Conservation (phyloP, 345 rosid species). For the Acer campestre region DNA sequence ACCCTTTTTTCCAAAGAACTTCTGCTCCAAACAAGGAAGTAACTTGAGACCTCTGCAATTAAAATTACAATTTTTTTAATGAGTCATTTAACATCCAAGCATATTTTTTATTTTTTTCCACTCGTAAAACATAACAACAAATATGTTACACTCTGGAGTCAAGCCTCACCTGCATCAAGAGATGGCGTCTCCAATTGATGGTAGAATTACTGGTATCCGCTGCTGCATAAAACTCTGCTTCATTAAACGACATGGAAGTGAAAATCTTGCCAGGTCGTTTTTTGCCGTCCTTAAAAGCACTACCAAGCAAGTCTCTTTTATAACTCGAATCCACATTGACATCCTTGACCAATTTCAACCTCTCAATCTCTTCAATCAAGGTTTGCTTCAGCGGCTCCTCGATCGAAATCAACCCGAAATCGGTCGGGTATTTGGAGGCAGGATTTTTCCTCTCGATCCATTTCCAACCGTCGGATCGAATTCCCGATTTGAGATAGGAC, state of each 20-base stretch:
- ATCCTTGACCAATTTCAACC: constrained; percentile 69
- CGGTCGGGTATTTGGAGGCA: constrained; percentile 76
- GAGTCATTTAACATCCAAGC: background rate
- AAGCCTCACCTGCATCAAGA: constrained; percentile 59
- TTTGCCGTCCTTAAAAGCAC: constrained; percentile 55
- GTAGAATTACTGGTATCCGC: constrained; percentile 56
- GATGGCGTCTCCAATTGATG: constrained; percentile 73
- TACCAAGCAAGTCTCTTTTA: constrained; percentile 65
- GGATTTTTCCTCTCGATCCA: constrained; percentile 87
- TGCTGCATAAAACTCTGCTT: constrained; percentile 42
- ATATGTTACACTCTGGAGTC: too few relatives aligned
- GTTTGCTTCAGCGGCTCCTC: constrained; percentile 49
- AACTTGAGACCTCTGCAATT: constrained; percentile 76
- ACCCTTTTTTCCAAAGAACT: constrained; percentile 86
- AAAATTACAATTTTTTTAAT: background rate
- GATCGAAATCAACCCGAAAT: constrained; percentile 73
- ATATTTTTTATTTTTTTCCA: background rate
- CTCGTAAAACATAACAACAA: background rate
- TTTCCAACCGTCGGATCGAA: constrained; percentile 70
- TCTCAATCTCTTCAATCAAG: constrained; percentile 60
- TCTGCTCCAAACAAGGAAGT: constrained; percentile 97
- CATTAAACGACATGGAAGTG: constrained; percentile 82
- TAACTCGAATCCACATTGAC: constrained; percentile 71
- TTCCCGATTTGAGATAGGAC: constrained; percentile 52
- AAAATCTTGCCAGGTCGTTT: constrained; percentile 92